Percentiles rank a stretch among this genome's conserved stretches.
phyloP scores from a whole-genome alignment of 208 protist species.

The Leishmania tarentolae region DNA sequence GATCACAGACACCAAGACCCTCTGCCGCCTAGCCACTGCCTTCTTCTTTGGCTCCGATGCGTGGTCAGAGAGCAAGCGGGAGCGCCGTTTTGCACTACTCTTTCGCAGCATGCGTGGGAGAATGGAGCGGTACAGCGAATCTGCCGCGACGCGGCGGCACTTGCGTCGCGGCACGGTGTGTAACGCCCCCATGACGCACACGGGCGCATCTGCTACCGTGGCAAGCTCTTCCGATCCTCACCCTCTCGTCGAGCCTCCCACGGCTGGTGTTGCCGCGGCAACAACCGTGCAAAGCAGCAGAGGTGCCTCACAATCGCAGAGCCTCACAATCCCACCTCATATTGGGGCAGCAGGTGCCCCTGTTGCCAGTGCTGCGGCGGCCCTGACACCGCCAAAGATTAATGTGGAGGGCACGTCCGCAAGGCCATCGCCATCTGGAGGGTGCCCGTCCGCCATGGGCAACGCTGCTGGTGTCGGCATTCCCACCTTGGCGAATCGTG shows the following conservation, averaged over 20 bases:
- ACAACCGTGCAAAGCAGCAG: conserved; percentile 9
- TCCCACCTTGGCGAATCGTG: background rate
- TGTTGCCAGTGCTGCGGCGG: background rate
- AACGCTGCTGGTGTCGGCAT: conserved; percentile 1
- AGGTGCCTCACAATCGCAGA: conserved; percentile 17
- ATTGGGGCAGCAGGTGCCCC: background rate
- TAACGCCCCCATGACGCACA: conserved; percentile 11
- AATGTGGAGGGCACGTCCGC: conserved; percentile 31
- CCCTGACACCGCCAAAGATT: conserved; percentile 24
- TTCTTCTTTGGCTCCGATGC: conserved; percentile 71
- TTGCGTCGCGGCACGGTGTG: conserved; percentile 27
- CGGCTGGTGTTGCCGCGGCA: background rate
- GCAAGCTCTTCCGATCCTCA: conserved; percentile 10
- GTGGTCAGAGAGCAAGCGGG: conserved; percentile 33
- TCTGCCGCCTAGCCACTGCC: conserved; percentile 65
- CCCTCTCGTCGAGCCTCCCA: conserved; percentile 3
- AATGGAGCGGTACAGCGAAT: conserved; percentile 36
- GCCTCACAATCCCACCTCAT: conserved; percentile 16
- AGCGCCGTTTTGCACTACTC: conserved; percentile 37
- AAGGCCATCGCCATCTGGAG: background rate
- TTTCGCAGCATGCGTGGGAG: conserved; percentile 34
- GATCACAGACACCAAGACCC: conserved; percentile 34
- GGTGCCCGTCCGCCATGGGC: background rate
- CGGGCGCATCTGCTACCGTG: background rate
- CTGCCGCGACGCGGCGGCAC: conserved; percentile 30